phyloP scores from a whole-genome alignment of 306 rosid species.

The Vigna hirtella region DNA sequence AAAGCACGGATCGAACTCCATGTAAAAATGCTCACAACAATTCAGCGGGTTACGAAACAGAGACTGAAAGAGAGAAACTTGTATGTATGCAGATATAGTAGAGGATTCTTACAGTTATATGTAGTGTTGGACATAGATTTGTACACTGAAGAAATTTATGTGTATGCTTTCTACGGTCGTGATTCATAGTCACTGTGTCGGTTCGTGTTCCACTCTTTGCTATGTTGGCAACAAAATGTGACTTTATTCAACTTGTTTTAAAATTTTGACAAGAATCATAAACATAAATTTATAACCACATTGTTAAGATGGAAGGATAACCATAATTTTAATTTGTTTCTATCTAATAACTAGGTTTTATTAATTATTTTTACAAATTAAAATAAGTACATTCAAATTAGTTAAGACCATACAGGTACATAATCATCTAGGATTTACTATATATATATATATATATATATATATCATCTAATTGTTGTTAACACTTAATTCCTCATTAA shows the following conservation, averaged over 20 bases:
- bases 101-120: constrained; percentile 26
- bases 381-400: background rate
- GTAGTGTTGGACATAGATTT: constrained; percentile 14
- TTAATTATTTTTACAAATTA: background rate
- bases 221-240: background rate
- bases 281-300: background rate
- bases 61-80: background rate
- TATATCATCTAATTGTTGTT: background rate
- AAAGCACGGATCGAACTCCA: constrained; percentile 5
- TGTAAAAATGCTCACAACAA: background rate
- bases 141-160: constrained; percentile 9
- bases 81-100: background rate
- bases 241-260: background rate
- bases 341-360: too few relatives aligned
- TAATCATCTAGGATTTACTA: background rate
- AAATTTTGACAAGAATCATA: background rate
- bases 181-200: constrained; percentile 48
- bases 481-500: too few relatives aligned
- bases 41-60: background rate
- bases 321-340: background rate
- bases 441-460: too few relatives aligned
- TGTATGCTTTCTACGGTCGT: constrained; percentile 43
- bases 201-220: constrained; percentile 44
- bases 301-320: background rate
- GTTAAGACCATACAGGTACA: background rate